Evolutionary conservation across 148 eudicot genomes (phyloP), one percentile per base, ranked within the genome.

Genomic region (Rhododendron vialii): DNA sequence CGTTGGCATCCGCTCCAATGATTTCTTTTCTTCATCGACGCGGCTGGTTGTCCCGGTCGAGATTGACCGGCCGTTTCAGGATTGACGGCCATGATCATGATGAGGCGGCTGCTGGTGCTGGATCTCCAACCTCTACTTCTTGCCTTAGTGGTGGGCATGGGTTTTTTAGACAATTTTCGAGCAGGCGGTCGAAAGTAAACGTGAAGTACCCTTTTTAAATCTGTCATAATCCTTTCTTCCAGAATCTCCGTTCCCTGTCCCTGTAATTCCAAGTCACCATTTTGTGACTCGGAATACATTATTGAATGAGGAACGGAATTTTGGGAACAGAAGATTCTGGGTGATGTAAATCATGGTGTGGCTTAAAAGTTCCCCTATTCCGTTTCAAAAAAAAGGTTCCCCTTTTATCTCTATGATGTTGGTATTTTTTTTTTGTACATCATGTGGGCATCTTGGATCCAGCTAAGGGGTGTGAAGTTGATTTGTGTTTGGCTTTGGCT

Each of bases 91-190:
- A 9, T 10, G 84, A 82, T 18, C 53, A 26, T 14, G 89, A 84
- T 22, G 5, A 30, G 85, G 15, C 43, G 20, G 4, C 22, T 61
- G 13, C 48, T 41, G 43, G 43, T 20, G 51, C 2, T 5, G 82
- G 18, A 36, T 71, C 48, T 63, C 77, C 61, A 55, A 74, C 55
- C 2, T 51, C 65, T 51, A 45, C 36, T 87, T 45, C 30, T 83
- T 90, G 90, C 69, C 89, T 89, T 26, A 90, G 80, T 0, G 81
- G 78, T 15, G 24, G 78, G 12, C 11, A 77, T 41, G 48, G 28
- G 10, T 41, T 41, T 20, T 77, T 22, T 22, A 41, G 47, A 22
- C 48, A 36, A 3, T 41, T 77, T 77, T 41, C 48, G 9, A 41
- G 13, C 8, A 38, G 28, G 5, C 80, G 51, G 50, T 77, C 48